Conservation (phyloP, 345 rosid species). For the Populus davidiana region DNA sequence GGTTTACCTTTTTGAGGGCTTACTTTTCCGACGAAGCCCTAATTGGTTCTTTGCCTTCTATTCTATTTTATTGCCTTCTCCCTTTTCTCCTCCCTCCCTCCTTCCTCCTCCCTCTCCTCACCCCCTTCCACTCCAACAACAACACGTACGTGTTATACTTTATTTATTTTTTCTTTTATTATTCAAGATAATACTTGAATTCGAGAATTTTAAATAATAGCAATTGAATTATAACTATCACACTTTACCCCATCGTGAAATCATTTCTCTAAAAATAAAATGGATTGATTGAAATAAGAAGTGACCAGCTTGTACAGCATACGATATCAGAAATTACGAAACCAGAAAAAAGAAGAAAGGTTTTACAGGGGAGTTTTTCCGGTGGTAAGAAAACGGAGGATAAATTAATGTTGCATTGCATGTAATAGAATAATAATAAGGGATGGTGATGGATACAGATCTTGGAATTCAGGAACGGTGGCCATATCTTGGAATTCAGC, state of each 20-base stretch:
- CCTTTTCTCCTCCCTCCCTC: constrained; percentile 13
- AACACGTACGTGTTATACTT: not conserved
- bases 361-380: too few relatives aligned
- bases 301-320: too few relatives aligned
- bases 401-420: constrained; percentile 24
- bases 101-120: not conserved
- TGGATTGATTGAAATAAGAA: too few relatives aligned
- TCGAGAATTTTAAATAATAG: too few relatives aligned
- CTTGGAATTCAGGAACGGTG: constrained; percentile 56
- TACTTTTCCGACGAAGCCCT: constrained; percentile 38
- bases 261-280: too few relatives aligned
- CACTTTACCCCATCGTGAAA: too few relatives aligned
- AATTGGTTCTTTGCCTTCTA: constrained; percentile 5
- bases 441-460: constrained; percentile 20
- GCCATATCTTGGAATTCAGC: constrained; percentile 59
- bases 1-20: constrained; percentile 26
- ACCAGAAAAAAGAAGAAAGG: too few relatives aligned
- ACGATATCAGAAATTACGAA: too few relatives aligned
- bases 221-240: too few relatives aligned
- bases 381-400: too few relatives aligned
- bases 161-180: too few relatives aligned
- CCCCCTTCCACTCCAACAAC: not conserved
- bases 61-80: constrained; percentile 1
- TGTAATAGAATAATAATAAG: not conserved
- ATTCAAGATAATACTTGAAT: too few relatives aligned